Base-by-base conservation (phyloP, 257 asterid species). In the Solanum clarkiae region DNA sequence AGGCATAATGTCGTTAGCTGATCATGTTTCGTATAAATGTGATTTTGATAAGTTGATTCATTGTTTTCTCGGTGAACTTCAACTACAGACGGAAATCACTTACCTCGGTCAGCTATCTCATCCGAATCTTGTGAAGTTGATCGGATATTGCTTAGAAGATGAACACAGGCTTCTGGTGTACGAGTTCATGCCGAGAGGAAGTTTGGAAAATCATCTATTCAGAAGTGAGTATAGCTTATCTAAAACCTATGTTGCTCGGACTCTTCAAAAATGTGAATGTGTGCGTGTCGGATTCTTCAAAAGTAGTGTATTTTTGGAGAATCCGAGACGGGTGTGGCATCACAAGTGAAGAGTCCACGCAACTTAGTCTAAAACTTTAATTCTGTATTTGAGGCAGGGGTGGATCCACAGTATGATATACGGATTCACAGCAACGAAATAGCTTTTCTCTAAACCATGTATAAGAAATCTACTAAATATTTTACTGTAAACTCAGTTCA, bases 171-270 rank as follows among this genome's bases (percentile, higher is more conserved):
- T 90, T 60, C 80, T 90, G 65, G 92, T 90, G 2, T 90, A 90
- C 14, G 92, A 90, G 84, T 90, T 90, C 87, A 90, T 90, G 92
- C 87, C 91, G 10, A 69, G 87, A 60, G 91, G 92, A 26, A 90
- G 92, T 84, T 82, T 90, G 89, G 92, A 90, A 66, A 87, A 90
- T 86, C 92, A 90, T 87, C 86, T 90, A 49, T 90, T 90, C 85
- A 65, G 88, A 85, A 90, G 92, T 90, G 86, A 84, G 92, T 87
- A 53, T 17, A 68, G 44, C 81, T 36, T 16, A 17, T 82, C 84
- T 45, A 57, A 79, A 69, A 69, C 16, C 36, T 32, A 32, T 32
- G 4, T 32, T 32, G 36, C 36, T 32, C 36, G 36, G 4, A 32
- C 36, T 32, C 36, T 32, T 32, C 36, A 32, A 32, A 32, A 32